Conservation (phyloP, 2,329 filamentous ascomycete species). For the Stylonectria norvegica region DNA sequence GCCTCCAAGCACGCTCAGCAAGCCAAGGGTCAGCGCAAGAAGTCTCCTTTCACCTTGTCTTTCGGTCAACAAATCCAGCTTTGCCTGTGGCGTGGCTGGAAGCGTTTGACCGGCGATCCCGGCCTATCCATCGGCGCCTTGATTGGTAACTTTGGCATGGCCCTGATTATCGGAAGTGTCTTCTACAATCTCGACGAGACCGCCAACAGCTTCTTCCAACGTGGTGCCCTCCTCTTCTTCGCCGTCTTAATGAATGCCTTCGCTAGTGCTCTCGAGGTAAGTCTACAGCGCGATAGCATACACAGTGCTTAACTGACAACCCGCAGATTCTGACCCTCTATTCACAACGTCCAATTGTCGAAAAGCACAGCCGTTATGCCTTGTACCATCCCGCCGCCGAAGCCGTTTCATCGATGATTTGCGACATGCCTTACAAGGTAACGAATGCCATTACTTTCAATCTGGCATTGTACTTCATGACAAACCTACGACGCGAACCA, state of each 20-base stretch:
- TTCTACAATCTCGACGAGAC: slow-evolving; percentile 70
- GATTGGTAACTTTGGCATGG: slow-evolving; percentile 71
- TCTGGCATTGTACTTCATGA: slow-evolving; percentile 80
- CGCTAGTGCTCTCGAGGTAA: slow-evolving; percentile 68
- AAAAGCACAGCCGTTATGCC: slow-evolving; percentile 83
- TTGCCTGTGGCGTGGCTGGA: slow-evolving; percentile 78
- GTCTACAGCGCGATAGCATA: slow-evolving; percentile 13
- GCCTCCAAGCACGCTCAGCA: slow-evolving; percentile 53
- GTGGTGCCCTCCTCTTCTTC: slow-evolving; percentile 82
- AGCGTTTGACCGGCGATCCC: slow-evolving; percentile 72
- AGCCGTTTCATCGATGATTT: slow-evolving; percentile 81
- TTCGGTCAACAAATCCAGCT: slow-evolving; percentile 71
- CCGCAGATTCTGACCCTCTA: slow-evolving; percentile 74
- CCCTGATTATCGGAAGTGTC: slow-evolving; percentile 73
- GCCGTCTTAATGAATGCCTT: slow-evolving; percentile 85
- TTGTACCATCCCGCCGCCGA: slow-evolving; percentile 88
- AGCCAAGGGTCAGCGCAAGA: slow-evolving; percentile 56
- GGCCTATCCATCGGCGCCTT: slow-evolving; percentile 66
- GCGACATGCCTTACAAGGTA: slow-evolving; percentile 77
- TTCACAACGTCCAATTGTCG: slow-evolving; percentile 84
- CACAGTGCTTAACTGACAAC: neutral
- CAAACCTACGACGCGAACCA: slow-evolving; percentile 69
- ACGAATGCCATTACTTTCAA: slow-evolving; percentile 75
- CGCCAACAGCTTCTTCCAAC: slow-evolving; percentile 73
- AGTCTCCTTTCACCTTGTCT: slow-evolving; percentile 81